Base-by-base conservation (phyloP, 495 filamentous ascomycete genomes). In the Extremus antarcticus region DNA sequence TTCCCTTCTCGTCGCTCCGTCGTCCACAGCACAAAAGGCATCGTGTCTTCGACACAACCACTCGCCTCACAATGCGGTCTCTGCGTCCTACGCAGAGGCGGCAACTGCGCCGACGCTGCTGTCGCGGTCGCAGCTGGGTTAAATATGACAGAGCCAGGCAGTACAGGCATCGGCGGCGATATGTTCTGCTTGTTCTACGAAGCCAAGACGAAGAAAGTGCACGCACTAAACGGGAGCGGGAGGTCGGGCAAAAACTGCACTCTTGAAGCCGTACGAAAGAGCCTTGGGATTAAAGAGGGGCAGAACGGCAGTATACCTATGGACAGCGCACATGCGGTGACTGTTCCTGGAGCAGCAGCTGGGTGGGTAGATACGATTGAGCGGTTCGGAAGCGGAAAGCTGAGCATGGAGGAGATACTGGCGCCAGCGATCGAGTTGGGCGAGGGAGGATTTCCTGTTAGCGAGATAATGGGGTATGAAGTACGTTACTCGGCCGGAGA, bases 171-270 rank as follows among this genome's bases (percentile, higher is more conserved):
- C 58, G 92, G 94, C 55, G 92, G 92, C 29, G 92, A 98, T 71
- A 89, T 95, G 82, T 98, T 98, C 75, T 94, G 88, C 67, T 82
- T 98, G 10, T 97, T 83, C 76, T 97, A 94, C 71, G 77, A 88
- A 63, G 85, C 87, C 48, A 79, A 85, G 59, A 91, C 83, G 0
- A 84, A 83, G 62, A 87, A 84, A 54, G 80, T 96, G 11, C 83
- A 81, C 56, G 86, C 87, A 9, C 70, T 98, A 58, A 98, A 98
- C 69, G 94, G 90, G 23, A 95, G 90, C 1, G 92, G 92, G 16
- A 80, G 94, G 19, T 82, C 88, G 2, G 82, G 87, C 1, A 73
- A 67, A n/a, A 78, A 79, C 20, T 80, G 71, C 35, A 87, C 85
- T 0, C 74, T 95, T 7, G 81, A 87, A 58, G 70, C 73, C 15